These are phyloP conservation scores for Podila epicladia DNA, from an alignment of 192 early-diverging fungal genomes.

Conservation along the genomic window DNA sequence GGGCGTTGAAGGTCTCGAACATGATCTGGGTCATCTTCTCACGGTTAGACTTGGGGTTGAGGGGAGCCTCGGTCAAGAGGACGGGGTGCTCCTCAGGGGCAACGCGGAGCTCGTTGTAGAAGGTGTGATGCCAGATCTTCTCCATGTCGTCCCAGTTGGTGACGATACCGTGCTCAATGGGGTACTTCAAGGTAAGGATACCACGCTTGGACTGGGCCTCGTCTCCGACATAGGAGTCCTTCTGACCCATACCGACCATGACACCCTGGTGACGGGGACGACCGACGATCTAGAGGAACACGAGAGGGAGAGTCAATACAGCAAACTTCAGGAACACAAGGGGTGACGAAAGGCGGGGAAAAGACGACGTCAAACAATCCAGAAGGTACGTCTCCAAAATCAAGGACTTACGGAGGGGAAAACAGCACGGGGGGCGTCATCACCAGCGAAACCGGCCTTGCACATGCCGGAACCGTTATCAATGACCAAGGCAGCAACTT, in stretches of 20 bases:
- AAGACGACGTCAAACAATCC: too few relatives aligned
- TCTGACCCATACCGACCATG: slow-evolving; percentile 93
- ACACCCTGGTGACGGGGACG: slow-evolving; percentile 88
- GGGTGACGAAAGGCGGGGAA: not conserved
- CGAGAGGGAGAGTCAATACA: not conserved
- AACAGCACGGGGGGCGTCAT: slow-evolving; percentile 90
- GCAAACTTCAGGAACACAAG: not conserved
- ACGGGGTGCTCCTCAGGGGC: too few relatives aligned
- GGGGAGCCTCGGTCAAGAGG: too few relatives aligned
- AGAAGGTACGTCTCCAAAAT: not conserved
- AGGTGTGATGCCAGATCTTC: too few relatives aligned
- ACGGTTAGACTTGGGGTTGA: too few relatives aligned
- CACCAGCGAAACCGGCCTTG: slow-evolving; percentile 94
- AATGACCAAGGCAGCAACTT: slow-evolving; percentile 89
- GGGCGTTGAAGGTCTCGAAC: too few relatives aligned
- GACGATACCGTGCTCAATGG: too few relatives aligned
- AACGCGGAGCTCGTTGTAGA: too few relatives aligned
- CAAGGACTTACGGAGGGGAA: slow-evolving; percentile 46
- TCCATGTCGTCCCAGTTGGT: too few relatives aligned
- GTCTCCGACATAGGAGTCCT: slow-evolving; percentile 93
- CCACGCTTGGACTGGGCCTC: too few relatives aligned
- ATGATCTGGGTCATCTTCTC: too few relatives aligned
- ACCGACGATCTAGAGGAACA: slow-evolving; percentile 74
- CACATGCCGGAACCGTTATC: slow-evolving; percentile 97
- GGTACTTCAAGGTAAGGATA: too few relatives aligned